Evolutionary conservation across 2,329 filamentous ascomycete species (phyloP), one percentile per base, ranked within the genome.

Genomic region (Rutstroemia sydowiana): DNA sequence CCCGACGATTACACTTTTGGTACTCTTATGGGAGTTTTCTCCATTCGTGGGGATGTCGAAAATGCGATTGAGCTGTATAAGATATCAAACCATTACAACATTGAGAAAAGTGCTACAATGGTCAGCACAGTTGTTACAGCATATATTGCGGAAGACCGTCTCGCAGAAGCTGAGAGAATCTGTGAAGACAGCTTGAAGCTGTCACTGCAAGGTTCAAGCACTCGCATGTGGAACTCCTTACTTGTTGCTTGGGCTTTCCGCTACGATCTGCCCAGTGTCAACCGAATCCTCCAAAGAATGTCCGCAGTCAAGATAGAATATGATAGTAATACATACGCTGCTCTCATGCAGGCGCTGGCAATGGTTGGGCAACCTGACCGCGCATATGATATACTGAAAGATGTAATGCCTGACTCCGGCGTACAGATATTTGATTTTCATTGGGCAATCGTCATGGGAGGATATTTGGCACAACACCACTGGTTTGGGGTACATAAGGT

Each of bases 151-250:
- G 78, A 82, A 53, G 76, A 76, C 20, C 68, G 72, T 36, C 69
- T 76, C 40, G 59, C 67, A 10, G 73, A 80, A 59, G 84, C 85
- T 3, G 76, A 83, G 65, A 70, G 70, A 36, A 71, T 88, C 45
- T 79, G 83, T 30, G 64, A 77, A 45, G 76, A 77, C 41, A 75
- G 81, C 30, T 71, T 82, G 20, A 67, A 69, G 11, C 72, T 74
- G 55, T 70, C 72, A 13, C 65, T 81, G 1, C 65, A 73, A 16
- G 75, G 80, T 1, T 71, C 75, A 1, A 71, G 77, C 20, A 82
- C 82, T 2, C 72, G 75, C 30, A 79, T 89, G 63, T 96, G 88
- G 87, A 95, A 96, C 63, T 75, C 81, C 48, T 70, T 96, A 30
- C 71, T 96, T 4, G 75, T 77, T 51, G 79, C 85, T 55, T 77